phyloP scores from a whole-genome alignment of 2,329 filamentous ascomycete genomes.

The Didymella pomorum region DNA sequence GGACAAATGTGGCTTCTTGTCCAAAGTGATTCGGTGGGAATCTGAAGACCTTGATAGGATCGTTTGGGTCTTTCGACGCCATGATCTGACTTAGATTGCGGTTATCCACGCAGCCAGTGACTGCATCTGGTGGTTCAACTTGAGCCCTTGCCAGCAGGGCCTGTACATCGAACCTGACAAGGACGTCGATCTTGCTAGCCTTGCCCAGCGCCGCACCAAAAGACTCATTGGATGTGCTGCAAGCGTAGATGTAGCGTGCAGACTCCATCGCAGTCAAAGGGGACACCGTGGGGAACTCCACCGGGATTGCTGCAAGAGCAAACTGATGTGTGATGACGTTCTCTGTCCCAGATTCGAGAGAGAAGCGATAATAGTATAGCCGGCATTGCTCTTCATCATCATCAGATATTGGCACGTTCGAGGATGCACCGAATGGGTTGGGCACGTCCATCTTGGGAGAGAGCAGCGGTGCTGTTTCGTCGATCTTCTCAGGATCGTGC shows the following conservation, averaged over 20 bases:
- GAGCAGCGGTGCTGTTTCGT: conserved; percentile 39
- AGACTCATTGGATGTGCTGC: conserved; percentile 65
- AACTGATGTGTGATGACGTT: conserved; percentile 67
- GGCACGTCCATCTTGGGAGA: neutral
- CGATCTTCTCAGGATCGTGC: conserved; percentile 37
- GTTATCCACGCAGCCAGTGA: conserved; percentile 70
- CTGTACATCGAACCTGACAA: conserved; percentile 68
- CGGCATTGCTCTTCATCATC: conserved; percentile 71
- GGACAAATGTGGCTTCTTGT: conserved; percentile 73
- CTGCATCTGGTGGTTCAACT: conserved; percentile 54
- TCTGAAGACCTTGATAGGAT: conserved; percentile 68
- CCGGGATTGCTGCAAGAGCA: conserved; percentile 69
- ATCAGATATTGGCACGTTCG: conserved; percentile 34
- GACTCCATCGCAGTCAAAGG: conserved; percentile 63
- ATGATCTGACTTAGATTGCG: conserved; percentile 64
- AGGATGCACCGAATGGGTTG: conserved; percentile 21
- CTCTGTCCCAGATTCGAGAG: conserved; percentile 48
- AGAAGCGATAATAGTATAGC: conserved; percentile 73
- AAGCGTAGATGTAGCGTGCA: conserved; percentile 72
- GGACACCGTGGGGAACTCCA: conserved; percentile 72
- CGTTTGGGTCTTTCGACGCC: conserved; percentile 49
- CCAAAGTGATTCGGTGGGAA: conserved; percentile 69
- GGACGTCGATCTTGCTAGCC: conserved; percentile 70
- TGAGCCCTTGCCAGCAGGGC: conserved; percentile 63
- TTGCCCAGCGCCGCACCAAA: conserved; percentile 69